A percentile compares a stretch with the other conserved stretches of the same genome.
Conservation (phyloP, 768 basidiomycete genomes). For the Lentinula guzmanii region DNA sequence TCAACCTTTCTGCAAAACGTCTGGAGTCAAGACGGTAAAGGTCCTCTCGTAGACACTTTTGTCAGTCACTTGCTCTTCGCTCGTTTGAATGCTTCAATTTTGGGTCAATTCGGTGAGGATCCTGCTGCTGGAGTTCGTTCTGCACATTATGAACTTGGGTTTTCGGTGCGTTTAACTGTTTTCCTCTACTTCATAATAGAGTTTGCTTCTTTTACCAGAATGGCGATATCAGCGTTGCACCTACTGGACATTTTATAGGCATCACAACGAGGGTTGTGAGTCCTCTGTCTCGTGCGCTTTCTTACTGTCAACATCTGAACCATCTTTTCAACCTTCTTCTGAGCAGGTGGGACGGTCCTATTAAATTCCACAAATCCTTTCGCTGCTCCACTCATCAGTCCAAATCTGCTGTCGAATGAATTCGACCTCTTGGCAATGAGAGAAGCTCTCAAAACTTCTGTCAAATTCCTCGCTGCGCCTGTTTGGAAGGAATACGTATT, state of each 20-base stretch:
- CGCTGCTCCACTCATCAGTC: conserved; percentile 34
- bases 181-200: not conserved
- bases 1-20: not conserved
- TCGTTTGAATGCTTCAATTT: not conserved
- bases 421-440: conserved; percentile 13
- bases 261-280: conserved; percentile 5
- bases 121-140: not conserved
- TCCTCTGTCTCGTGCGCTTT: conserved; percentile 5
- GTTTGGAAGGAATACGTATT: conserved; percentile 13
- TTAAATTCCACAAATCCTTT: conserved; percentile 34
- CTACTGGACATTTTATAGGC: conserved; percentile 5
- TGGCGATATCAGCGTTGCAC: not conserved
- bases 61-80: conserved; percentile 3
- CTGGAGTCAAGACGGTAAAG: conserved; percentile 1
- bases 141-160: conserved; percentile 4
- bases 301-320: not conserved
- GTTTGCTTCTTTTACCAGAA: not conserved
- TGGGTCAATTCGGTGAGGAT: not conserved
- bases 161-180: not conserved
- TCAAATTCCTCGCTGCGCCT: conserved; percentile 9
- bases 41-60: conserved; percentile 6
- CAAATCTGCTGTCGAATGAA: conserved; percentile 25
- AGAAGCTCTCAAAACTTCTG: conserved; percentile 10
- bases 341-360: conserved; percentile 14
- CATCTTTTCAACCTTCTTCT: not conserved